These are phyloP conservation scores for Metarhizium robertsii DNA, from an alignment of 2,329 filamentous ascomycete genomes.

Conservation along the genomic window DNA sequence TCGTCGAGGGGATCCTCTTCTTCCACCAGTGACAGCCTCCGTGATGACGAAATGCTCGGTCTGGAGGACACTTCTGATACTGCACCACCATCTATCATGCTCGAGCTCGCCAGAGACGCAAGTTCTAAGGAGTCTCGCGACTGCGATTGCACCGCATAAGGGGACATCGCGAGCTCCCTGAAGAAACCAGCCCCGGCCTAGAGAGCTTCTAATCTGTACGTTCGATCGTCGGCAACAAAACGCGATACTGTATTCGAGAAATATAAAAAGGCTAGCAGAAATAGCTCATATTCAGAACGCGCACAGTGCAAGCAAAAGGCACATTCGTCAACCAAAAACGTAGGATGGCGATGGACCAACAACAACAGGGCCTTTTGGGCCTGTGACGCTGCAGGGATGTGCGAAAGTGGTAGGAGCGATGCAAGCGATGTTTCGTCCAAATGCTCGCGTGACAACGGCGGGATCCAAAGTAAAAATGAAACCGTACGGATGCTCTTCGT, in stretches of 20 bases:
- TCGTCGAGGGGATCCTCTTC: conserved; percentile 67
- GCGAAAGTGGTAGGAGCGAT: not conserved
- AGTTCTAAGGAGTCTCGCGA: conserved; percentile 91
- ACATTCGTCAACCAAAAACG: not conserved
- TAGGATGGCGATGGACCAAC: not conserved
- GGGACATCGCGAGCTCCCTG: conserved; percentile 28
- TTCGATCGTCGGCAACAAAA: not conserved
- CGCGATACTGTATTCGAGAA: not conserved
- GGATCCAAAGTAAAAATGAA: not conserved
- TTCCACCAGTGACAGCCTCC: conserved; percentile 72
- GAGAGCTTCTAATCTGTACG: not conserved
- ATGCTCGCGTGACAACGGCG: not conserved
- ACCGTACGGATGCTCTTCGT: not conserved
- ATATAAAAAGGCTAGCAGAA: conserved; percentile 10
- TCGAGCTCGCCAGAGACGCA: conserved; percentile 84
- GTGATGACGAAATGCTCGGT: conserved; percentile 86
- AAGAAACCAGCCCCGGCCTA: not conserved
- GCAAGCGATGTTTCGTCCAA: not conserved
- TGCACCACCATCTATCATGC: conserved; percentile 42
- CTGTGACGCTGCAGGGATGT: not conserved
- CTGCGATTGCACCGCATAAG: conserved; percentile 29
- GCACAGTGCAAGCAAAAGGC: not conserved
- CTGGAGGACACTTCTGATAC: conserved; percentile 60
- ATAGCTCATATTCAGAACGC: conserved; percentile 16
- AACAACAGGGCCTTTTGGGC: not conserved